Evolutionary conservation across 768 basidiomycete species (phyloP).

Genomic region (Suillus subaureus): DNA sequence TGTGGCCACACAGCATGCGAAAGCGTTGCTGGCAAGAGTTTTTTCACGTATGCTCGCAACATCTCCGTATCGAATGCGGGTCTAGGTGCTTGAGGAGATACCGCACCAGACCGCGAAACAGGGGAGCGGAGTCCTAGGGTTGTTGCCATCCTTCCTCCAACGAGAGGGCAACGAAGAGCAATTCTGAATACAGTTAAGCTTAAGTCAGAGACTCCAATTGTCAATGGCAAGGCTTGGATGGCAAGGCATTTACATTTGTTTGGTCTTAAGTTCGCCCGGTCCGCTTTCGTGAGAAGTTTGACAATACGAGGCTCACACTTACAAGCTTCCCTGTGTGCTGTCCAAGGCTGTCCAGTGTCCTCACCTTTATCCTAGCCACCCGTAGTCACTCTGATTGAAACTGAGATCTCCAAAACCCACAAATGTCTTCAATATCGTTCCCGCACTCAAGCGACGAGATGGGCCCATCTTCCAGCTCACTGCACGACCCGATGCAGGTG

Average conservation of each 20-base stretch:
- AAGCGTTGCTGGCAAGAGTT: conserved; percentile 71
- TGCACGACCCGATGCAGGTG: conserved; percentile 41
- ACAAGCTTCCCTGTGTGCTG: not conserved
- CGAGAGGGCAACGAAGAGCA: conserved; percentile 7
- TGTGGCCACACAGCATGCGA: conserved; percentile 65
- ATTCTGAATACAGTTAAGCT: not conserved
- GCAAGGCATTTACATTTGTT: conserved; percentile 25
- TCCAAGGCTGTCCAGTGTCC: not conserved
- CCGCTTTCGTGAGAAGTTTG: conserved; percentile 2
- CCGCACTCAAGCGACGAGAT: conserved; percentile 43
- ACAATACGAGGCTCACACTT: not conserved
- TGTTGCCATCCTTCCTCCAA: conserved; percentile 23
- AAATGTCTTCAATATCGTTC: conserved; percentile 73
- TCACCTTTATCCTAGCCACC: not conserved
- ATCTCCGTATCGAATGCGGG: conserved; percentile 70
- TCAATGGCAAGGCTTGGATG: not conserved
- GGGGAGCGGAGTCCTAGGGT: conserved; percentile 57
- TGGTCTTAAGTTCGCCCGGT: conserved; percentile 16
- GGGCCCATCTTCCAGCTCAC: conserved; percentile 36
- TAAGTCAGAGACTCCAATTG: not conserved
- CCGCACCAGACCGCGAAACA: conserved; percentile 59
- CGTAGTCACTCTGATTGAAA: not conserved
- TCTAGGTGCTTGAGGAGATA: conserved; percentile 49
- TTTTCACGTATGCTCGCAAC: conserved; percentile 80
- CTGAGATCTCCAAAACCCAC: not conserved